These are phyloP conservation scores for Flaveria sonorensis DNA, from an alignment of 129 eudicot species.

Conservation along the genomic window DNA sequence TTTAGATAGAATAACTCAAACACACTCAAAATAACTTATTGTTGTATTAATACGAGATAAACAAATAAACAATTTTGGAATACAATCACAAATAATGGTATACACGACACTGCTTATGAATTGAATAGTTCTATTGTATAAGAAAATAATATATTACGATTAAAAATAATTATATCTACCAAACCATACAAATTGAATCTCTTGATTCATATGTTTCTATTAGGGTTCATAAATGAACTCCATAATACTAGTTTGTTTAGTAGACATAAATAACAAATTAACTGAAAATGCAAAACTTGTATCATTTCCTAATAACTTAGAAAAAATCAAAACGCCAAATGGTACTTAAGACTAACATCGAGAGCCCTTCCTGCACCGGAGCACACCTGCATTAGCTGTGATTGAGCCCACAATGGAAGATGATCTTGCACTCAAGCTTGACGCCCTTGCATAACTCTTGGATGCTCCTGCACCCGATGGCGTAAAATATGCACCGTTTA, in stretches of 20 bases:
- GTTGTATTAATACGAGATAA: too few species aligned
- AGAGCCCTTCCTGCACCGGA: slow-evolving; percentile 56
- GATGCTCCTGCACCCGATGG: slow-evolving; percentile 66
- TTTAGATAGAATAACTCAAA: too few species aligned
- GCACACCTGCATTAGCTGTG: slow-evolving; percentile 60
- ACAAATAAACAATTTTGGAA: too few species aligned
- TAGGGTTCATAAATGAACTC: not conserved
- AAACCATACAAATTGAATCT: not conserved
- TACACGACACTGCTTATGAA: too few species aligned
- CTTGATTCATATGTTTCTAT: too few species aligned
- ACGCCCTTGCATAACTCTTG: slow-evolving; percentile 69
- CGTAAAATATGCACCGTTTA: slow-evolving; percentile 76
- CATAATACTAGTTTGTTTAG: too few species aligned
- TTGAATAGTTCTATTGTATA: too few species aligned
- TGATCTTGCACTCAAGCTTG: slow-evolving; percentile 73
- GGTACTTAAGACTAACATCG: slow-evolving; percentile 40
- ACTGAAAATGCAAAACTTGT: not conserved
- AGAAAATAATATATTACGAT: not conserved
- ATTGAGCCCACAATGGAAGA: slow-evolving; percentile 58
- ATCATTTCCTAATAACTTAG: slow-evolving; percentile 13
- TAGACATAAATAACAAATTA: not conserved
- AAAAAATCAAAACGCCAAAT: slow-evolving; percentile 8
- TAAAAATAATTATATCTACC: not conserved
- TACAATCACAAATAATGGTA: too few species aligned
- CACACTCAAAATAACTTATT: too few species aligned